Base-by-base conservation (phyloP, 352 stramenopile genomes). In the Blastocystis sp. region DNA sequence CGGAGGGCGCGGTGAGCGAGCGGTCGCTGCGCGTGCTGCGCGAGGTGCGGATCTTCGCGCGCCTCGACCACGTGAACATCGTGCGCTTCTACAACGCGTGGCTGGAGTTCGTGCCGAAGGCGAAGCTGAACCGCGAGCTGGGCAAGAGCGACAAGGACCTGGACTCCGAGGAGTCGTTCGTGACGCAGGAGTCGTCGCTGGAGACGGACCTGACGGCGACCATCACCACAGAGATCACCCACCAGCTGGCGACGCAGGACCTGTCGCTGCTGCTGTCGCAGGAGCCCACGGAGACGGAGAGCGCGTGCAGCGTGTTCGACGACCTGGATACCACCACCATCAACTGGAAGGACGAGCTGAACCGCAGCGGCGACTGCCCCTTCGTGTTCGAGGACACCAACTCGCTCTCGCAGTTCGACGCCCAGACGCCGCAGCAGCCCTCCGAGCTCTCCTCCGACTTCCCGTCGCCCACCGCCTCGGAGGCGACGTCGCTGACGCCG, bases 21-120 rank as follows among this genome's bases (percentile, higher is more conserved):
- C 77, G 24, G 9, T 74, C 35, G 3, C 63, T 71, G 55, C 77
- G 59, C n/a, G 77, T 96, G 78, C 90, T 96, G 62, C 93, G 94
- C 0, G 94, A 96, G 91, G 94, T 96, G 31, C 95, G 95, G 88
- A 95, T 96, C 80, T 74, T 96, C 39, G 94, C 93, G 10, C 81
- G 95, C 26, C 90, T 96, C 55, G 94, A 95, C 79, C 93, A 96
- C 90, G 91, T 93, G 0, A 95, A 95, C 78, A 96, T 96, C 66
- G 94, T 96, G 10, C 92, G 94, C 10, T 96, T 95, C 90, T 96
- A 95, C 81, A 76, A 33, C 55, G 69, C 69, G 55, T 80, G 69
- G 69, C 31, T 80, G 69, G 69, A 80, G 41, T 63, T 63, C 31
- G 69, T 80, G 16, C 39, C 37, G 2, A 31, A 62, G 26, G 31